Conservation (phyloP, 2,329 filamentous ascomycete species). For the Scedosporium apiospermum region DNA sequence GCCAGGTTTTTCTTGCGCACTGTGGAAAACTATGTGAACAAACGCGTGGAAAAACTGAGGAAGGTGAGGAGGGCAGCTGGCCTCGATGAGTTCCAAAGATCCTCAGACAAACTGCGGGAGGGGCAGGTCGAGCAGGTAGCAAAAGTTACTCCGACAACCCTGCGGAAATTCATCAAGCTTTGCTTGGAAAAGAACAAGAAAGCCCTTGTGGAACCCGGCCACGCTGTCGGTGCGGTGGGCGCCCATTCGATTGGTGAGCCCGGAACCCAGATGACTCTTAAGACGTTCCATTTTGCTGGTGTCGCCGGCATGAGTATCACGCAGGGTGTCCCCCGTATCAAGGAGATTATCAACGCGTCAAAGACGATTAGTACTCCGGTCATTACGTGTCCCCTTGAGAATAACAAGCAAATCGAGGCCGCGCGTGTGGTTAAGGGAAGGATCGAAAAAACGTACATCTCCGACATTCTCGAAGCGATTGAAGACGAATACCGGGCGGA, state of each 20-base stretch:
- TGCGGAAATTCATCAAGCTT: conserved; percentile 66
- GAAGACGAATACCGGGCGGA: conserved; percentile 82
- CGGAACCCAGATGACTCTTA: conserved; percentile 97
- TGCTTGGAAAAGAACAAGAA: conserved; percentile 86
- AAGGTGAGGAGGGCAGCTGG: conserved; percentile 41
- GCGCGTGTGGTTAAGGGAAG: conserved; percentile 87
- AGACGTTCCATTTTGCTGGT: conserved; percentile 99
- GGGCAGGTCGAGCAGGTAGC: conserved; percentile 60
- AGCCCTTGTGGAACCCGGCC: conserved; percentile 86
- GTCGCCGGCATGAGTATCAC: conserved; percentile 99
- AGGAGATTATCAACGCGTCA: conserved; percentile 99
- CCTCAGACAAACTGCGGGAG: conserved; percentile 22
- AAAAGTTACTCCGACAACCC: conserved; percentile 69
- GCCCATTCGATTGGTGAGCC: conserved; percentile 98
- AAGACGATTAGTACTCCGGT: conserved; percentile 90
- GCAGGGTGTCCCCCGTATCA: conserved; percentile 97
- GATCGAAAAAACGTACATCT: conserved; percentile 89
- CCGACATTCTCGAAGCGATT: conserved; percentile 69
- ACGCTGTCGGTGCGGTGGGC: conserved; percentile 91
- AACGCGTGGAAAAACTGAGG: conserved; percentile 51
- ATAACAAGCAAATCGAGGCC: conserved; percentile 62
- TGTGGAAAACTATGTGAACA: conserved; percentile 61
- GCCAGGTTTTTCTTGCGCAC: conserved; percentile 72
- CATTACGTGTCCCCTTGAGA: conserved; percentile 77
- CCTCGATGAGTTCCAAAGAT: conserved; percentile 26